Percentiles rank a stretch among this genome's conserved stretches.
Conservation (phyloP, 805 yeast species). For the Metschnikowia lunata region DNA sequence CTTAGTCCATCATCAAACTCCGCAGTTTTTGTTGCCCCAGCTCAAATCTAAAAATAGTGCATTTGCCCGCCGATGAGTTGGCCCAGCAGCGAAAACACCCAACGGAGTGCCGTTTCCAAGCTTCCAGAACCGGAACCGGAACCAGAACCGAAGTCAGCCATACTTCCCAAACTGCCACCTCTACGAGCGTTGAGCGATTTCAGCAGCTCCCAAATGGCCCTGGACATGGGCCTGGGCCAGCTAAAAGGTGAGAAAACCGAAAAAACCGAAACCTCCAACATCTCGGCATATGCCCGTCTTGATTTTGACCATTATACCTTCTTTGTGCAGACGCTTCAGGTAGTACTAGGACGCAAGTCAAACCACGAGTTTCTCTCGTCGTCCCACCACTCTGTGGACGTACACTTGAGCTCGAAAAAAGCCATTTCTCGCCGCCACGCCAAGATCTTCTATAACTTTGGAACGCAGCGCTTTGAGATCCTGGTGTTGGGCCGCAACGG, state of each 20-base stretch:
- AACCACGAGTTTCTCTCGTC: conserved; percentile 48
- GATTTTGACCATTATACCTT: conserved; percentile 93
- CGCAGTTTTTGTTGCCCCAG: too few species aligned
- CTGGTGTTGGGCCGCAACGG: conserved; percentile 93
- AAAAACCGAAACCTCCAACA: conserved; percentile 20
- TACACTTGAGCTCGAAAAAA: conserved; percentile 86
- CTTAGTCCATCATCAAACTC: too few species aligned
- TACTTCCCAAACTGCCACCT: conserved; percentile 1
- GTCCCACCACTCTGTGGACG: conserved; percentile 77
- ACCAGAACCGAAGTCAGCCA: too few species aligned
- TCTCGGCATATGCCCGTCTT: conserved; percentile 65
- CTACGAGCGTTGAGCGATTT: conserved; percentile 3
- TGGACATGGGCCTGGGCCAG: background rate
- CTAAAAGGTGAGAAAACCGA: background rate
- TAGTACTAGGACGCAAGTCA: conserved; percentile 84
- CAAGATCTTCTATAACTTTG: conserved; percentile 92
- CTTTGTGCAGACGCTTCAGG: conserved; percentile 94
- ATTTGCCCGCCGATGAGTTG: conserved; percentile 8
- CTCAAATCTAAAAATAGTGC: too few species aligned
- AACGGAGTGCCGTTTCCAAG: too few species aligned
- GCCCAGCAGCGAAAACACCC: conserved; percentile 8
- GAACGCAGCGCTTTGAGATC: conserved; percentile 89
- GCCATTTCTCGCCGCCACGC: conserved; percentile 95
- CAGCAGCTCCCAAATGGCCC: conserved; percentile 3
- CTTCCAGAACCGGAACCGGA: too few species aligned